Evolutionary conservation across 768 basidiomycete genomes (phyloP), one percentile per base, ranked within the genome.

Genomic region (Suillus paluster): DNA sequence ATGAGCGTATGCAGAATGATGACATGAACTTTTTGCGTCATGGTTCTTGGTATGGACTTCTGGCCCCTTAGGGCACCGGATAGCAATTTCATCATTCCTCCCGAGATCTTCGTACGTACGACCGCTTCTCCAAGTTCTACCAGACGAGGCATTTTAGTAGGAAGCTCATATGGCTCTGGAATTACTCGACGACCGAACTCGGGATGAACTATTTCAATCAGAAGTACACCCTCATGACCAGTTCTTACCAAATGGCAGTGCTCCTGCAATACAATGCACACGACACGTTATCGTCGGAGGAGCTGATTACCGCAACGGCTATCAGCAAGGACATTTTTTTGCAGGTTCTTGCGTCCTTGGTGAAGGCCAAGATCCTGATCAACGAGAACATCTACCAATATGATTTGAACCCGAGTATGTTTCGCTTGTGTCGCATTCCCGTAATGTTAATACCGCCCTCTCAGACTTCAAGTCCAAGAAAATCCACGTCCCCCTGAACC

Each of bases 131-230:
- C 65, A 87, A 88, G 63, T 98, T 94, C 80, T 98, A 99, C 75
- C 91, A 93, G 71, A 88, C 87, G 72, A 95, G 96, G 75, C 94
- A 97, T 75, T 92, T 90, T 5, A 96, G 95, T 17, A 90, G 96
- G 64, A 97, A 97, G 72, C 84, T 99, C 49, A 95, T 93, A 1
- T 99, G 97, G 97, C 79, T 99, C 11, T 99, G 97, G 97, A 97
- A 97, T 70, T 94, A 95, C 74, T 95, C 90, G 62, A 97, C 96
- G 81, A 96, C 95, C 78, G 97, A 99, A 73, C 84, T 99, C 8
- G 87, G 91, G 60, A 96, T 96, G 66, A 95, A 92, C 72, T 95
- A 97, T 77, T 82, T 94, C 58, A 90, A 88, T 70, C 94, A 95
- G 77, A 97, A 95, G 76, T 98, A 98, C 79, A 94, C 96, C 68